Base-by-base conservation (phyloP, 805 yeast genomes). In the Suhomyces canberraensis region DNA sequence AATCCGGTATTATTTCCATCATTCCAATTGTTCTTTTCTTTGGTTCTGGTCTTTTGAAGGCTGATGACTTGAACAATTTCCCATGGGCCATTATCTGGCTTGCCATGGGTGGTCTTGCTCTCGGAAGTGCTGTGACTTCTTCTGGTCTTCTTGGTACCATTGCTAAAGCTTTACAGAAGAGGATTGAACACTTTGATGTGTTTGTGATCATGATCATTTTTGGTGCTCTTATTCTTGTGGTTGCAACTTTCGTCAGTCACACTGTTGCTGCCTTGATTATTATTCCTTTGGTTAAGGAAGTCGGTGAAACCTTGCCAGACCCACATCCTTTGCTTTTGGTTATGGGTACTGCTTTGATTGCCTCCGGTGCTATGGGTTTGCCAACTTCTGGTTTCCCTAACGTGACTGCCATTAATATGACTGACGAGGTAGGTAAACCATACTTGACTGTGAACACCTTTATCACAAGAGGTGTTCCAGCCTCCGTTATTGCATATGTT, bases 371-470 rank as follows among this genome's bases (percentile, higher is more conserved):
- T 2, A 93, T 93, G 98, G 98, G 96, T 1, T 67, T 93, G 36
- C 98, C 98, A 19, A 93, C 98, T 0, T 85, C 95, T 2, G 98
- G 98, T 0, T 91, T 93, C 70, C 98, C 98, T 4, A 93, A 93
- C 52, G 96, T 93, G 24, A 89, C 98, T 0, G 98, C 98, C 0
- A 88, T 93, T 44, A 89, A 97, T 40, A 79, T 89, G 79, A 81
- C 90, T 4, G 95, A 93, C 58, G 96, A 87, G 51, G 75, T 90
- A 28, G 98, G 98, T 8, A 82, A 83, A 38, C 88, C 95, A 14
- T 93, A 93, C 54, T 66, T 93, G 50, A 83, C 89, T 0, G 98
- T 90, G 11, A 75, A 79, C 11, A 84, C 85, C 22, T 93, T 93
- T 54, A 87, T 93, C 30, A 81, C 84, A 9, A 74, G 95, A 42